Conservation (phyloP, 1,284 basidiomycete genomes). For the Cryptococcus hybrid region DNA sequence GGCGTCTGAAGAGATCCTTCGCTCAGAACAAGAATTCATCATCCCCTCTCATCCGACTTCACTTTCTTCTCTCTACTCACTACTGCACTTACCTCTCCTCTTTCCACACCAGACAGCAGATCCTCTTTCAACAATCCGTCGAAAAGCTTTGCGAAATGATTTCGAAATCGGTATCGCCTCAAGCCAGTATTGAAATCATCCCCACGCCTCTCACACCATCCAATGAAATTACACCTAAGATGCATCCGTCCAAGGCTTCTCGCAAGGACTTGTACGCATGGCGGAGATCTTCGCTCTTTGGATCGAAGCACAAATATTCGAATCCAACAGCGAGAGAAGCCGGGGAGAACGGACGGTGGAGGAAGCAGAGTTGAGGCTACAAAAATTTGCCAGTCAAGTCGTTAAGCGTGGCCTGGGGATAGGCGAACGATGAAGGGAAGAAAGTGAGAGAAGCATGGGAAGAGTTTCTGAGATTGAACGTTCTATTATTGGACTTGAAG, state of each 20-base stretch:
- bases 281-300: conserved; percentile 91
- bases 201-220: conserved; percentile 25
- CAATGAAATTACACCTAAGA: not conserved
- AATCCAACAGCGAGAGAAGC: conserved; percentile 67
- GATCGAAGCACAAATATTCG: conserved; percentile 84
- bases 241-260: conserved; percentile 9
- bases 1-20: no score
- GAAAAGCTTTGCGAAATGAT: conserved; percentile 61
- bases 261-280: conserved; percentile 78
- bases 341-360: conserved; percentile 71
- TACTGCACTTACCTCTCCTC: conserved; percentile 65
- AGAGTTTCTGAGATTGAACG: conserved; percentile 76
- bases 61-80: conserved; percentile 79
- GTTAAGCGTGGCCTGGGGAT: conserved; percentile 61
- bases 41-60: conserved; percentile 76
- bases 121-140: conserved; percentile 65
- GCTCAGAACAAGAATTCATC: conserved; percentile 58
- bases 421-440: conserved; percentile 60
- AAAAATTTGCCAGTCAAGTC: conserved; percentile 67
- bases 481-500: conserved; percentile 79
- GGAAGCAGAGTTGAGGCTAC: conserved; percentile 70
- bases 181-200: conserved; percentile 13
- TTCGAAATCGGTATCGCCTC: conserved; percentile 61
- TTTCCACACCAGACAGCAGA: conserved; percentile 63
- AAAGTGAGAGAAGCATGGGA: conserved; percentile 67